Conservation (phyloP, 2,329 filamentous ascomycete species). For the Ustilaginoidea virens region DNA sequence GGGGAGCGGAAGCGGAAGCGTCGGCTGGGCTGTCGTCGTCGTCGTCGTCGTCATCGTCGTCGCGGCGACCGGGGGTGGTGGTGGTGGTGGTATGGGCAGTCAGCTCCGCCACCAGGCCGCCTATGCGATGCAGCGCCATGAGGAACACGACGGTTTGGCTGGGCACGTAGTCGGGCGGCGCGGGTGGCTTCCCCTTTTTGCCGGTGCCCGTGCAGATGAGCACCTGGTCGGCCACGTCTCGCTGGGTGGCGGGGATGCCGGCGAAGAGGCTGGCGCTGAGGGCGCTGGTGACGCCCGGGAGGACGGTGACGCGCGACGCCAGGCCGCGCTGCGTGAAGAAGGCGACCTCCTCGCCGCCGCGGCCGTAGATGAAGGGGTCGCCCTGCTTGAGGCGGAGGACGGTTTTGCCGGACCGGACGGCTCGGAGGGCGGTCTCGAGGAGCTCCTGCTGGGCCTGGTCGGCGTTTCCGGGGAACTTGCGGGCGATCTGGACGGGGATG, state of each 20-base stretch:
- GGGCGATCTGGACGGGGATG: constrained; percentile 78
- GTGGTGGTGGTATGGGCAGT: constrained; percentile 27
- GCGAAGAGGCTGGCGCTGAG: constrained; percentile 81
- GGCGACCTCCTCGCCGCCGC: constrained; percentile 81
- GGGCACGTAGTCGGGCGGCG: constrained; percentile 63
- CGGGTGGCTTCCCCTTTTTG: constrained; percentile 67
- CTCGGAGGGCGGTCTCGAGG: constrained; percentile 59
- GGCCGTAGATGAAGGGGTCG: constrained; percentile 90
- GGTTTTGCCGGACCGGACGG: constrained; percentile 48
- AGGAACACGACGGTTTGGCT: constrained; percentile 81
- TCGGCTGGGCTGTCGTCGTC: no score
- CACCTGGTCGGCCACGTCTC: constrained; percentile 81
- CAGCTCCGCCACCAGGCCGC: constrained; percentile 56
- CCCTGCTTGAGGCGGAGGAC: constrained; percentile 91
- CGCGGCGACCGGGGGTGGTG: no score
- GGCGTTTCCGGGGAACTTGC: constrained; percentile 95
- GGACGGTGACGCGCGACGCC: constrained; percentile 46
- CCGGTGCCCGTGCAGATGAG: constrained; percentile 95
- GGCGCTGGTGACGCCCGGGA: constrained; percentile 84
- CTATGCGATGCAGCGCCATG: constrained; percentile 84
- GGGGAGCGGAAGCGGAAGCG: no score
- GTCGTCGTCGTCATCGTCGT: no score
- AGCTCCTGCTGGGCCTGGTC: constrained; percentile 88
- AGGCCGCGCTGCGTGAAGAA: constrained; percentile 66
- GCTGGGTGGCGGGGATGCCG: constrained; percentile 73